Base-by-base conservation (phyloP, 139 green algal species). In the Micractinium sp. region DNA sequence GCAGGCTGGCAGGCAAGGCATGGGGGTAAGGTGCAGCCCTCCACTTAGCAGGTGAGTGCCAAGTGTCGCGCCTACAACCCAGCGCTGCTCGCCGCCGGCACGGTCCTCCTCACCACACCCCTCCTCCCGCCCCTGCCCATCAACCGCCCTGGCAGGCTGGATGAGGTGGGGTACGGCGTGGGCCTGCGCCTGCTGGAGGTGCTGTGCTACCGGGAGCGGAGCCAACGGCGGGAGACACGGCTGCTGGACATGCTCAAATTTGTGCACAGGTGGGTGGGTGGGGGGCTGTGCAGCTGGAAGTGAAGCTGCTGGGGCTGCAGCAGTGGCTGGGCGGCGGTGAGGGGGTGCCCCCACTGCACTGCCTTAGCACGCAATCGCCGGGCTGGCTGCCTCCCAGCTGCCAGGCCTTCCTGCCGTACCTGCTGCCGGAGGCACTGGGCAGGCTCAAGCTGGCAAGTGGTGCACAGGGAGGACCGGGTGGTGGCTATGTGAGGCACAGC, bases 171-270 rank as follows among this genome's bases (percentile, higher is more conserved):
- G 0, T 94, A 93, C 75, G 94, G 96, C 22, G 95, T 99, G 29
- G 98, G 98, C 19, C 18, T 94, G 18, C 92, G 97, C 16, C 90
- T 98, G 75, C 88, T 99, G 75, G 98, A 99, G 94, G 88, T 98
- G 61, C 90, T 99, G 35, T 93, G 90, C 0, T 98, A 94, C 39
- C 89, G 97, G 3, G 98, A 99, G 79, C 95, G 96, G 35, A 81
- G 63, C 39, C 90, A 91, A 47, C 90, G 92, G 35, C 92, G 97
- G 1, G 95, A 98, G 69, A 93, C 88, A 18, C 89, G 95, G 71
- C 47, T 99, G 56, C 92, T 99, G n/a, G 97, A 98, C 73, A 94
- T 97, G 36, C 41, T n/a, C 31, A 35, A 39, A 13, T 9, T 20
- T 76, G 53, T 31, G 66, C 66, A 66, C 41, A 56, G 20, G 63